These are phyloP conservation scores for Reticulascus tulasneorum DNA, from an alignment of 2,329 filamentous ascomycete genomes.

Conservation along the genomic window DNA sequence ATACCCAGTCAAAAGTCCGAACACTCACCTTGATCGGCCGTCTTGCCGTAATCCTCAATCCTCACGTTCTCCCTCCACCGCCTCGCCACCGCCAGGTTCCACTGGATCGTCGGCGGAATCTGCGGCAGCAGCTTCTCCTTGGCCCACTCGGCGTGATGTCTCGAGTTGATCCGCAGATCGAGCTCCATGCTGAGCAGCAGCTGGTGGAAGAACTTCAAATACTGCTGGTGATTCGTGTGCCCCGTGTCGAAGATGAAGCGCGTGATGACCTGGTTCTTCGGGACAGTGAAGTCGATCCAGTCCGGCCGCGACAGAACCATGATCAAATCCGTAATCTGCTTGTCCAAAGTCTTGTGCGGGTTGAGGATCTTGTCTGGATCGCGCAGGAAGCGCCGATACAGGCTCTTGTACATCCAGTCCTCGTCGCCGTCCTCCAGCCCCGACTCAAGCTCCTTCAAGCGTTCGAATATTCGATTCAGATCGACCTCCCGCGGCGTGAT, in stretches of 20 bases:
- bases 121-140: conserved; percentile 61
- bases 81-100: conserved; percentile 69
- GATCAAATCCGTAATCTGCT: conserved; percentile 70
- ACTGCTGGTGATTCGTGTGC: conserved; percentile 51
- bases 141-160: conserved; percentile 55
- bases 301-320: conserved; percentile 62
- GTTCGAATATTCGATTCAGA: conserved; percentile 52
- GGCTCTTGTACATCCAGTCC: conserved; percentile 54
- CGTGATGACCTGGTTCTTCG: conserved; percentile 69
- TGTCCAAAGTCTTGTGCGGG: conserved; percentile 62
- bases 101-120: conserved; percentile 67
- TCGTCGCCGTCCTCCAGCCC: conserved; percentile 55
- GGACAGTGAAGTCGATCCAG: conserved; percentile 70
- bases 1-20: too few relatives aligned
- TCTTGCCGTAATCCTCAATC: conserved; percentile 56
- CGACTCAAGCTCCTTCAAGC: conserved; percentile 54
- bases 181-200: conserved; percentile 70
- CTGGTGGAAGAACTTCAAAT: conserved; percentile 70
- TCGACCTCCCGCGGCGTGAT: conserved; percentile 58
- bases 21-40: conserved; percentile 44
- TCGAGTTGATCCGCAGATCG: conserved; percentile 64
- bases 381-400: conserved; percentile 65
- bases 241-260: conserved; percentile 65
- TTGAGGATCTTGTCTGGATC: conserved; percentile 60
- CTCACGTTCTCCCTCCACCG: conserved; percentile 69